Evolutionary conservation across 2,329 filamentous ascomycete species (phyloP), one percentile per base, ranked within the genome.

Genomic region (Achaetomium macrosporum): DNA sequence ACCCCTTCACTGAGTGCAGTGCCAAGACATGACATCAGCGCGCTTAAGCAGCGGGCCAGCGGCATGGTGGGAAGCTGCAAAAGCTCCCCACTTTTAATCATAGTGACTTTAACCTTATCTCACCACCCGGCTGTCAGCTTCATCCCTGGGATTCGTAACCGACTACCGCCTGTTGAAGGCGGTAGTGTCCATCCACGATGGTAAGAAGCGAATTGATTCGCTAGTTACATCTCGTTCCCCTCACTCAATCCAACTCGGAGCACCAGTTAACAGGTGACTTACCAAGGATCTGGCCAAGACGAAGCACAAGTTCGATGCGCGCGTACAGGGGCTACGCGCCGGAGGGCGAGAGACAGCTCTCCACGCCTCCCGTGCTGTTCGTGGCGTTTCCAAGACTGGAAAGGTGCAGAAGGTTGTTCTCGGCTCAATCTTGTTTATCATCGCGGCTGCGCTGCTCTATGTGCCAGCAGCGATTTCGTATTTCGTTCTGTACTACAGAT

Each of bases 401-500:
- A 68, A 72, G 9, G 73, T 76, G n/a, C 75, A 76, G 61, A 71
- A 76, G 56, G 71, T 71, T 1, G 69, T 77, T 51, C 65, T 82
- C 41, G 76, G 75, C 55, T 69, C 72, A 2, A 63, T 71, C 15
- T 67, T 82, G 17, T 68, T 80, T 17, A 61, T 70, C 5, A 66
- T 67, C 11, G 67, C 70, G 3, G 75, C 74, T 2, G 56, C 69
- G 2, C 64, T 72, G 8, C 68, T 83, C 50, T 68, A 81, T 20
- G 68, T 69, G 15, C 60, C 79, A 10, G 76, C 79, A 5, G 69
- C 71, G 0, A 55, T 79, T 20, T 73, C 71, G 13, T 81, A 81
- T 30, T 65, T 74, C 2, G 59, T 78, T 2, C 80, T 82, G 59
- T 82, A 82, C 63, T 73, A 76, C 59, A 75, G 73, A 58, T 81